Evolutionary conservation across 441 rosid genomes (phyloP).

Genomic region (Capsella rubella): DNA sequence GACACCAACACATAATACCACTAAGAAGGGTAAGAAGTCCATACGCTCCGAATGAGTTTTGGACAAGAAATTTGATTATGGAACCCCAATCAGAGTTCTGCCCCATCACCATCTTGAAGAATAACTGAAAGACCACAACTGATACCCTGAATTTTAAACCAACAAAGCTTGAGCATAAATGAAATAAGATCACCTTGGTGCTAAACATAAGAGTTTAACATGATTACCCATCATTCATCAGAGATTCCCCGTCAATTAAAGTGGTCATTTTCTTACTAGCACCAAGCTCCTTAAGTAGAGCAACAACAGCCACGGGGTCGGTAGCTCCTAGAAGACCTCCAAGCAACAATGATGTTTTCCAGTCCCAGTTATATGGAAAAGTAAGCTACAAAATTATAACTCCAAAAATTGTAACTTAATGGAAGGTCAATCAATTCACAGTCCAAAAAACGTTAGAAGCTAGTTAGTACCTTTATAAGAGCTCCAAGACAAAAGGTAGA

Average conservation of each 20-base stretch:
- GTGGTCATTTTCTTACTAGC: slow-evolving; percentile 94
- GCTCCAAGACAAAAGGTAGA: slow-evolving; percentile 85
- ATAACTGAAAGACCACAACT: slow-evolving; percentile 90
- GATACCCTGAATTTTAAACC: slow-evolving; percentile 68
- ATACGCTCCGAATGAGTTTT: slow-evolving; percentile 91
- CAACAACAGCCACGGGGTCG: slow-evolving; percentile 98
- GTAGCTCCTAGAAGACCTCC: slow-evolving; percentile 96
- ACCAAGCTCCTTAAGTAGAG: slow-evolving; percentile 89
- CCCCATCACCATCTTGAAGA: slow-evolving; percentile 87
- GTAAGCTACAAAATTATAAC: slow-evolving; percentile 53
- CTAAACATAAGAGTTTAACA: slow-evolving; percentile 17
- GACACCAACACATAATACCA: slow-evolving; percentile 11
- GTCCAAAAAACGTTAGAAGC: neutral
- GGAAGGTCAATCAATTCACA: neutral
- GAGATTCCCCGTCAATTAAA: slow-evolving; percentile 92
- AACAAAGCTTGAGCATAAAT: slow-evolving; percentile 39
- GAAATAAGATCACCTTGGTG: slow-evolving; percentile 1
- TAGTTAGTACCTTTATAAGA: slow-evolving; percentile 70
- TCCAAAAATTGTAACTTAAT: neutral
- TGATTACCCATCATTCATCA: slow-evolving; percentile 97
- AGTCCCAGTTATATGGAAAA: slow-evolving; percentile 89
- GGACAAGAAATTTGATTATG: slow-evolving; percentile 69
- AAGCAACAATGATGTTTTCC: slow-evolving; percentile 90
- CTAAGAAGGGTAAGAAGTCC: slow-evolving; percentile 42
- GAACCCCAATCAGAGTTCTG: slow-evolving; percentile 57